Evolutionary conservation across 2,329 filamentous ascomycete genomes (phyloP), one percentile per base, ranked within the genome.

Genomic region (Amauroascus niger): DNA sequence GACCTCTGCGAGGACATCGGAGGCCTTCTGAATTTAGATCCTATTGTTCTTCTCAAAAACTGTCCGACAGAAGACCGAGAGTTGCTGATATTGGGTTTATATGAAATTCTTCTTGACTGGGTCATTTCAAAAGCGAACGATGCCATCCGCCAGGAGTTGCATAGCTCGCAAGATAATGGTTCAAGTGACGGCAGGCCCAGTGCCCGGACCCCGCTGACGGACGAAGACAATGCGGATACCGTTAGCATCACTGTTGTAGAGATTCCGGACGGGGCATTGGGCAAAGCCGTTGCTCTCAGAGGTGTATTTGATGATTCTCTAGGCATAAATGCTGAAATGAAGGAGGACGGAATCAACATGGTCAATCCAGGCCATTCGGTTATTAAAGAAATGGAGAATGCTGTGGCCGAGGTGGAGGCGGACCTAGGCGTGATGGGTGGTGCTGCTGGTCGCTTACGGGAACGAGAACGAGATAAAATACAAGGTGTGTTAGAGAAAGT

Each of bases 321-420:
- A 18, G 93, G 93, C 49, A 96, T 98, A 72, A 97, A 97, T 62
- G 79, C 86, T 0, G 93, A 98, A 73, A 97, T 98, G 90, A 95
- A 91, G 64, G 85, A 91, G 58, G 93, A 98, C 61, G 93, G 93
- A 8, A 80, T 98, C 0, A 79, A 87, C n/a, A 79, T 94, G 1
- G 72, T 79, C 0, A 62, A 84, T 0, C 82, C 82, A 1, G 86
- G 87, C n/a, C 85, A 84, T 55, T 94, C 91, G 0, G 85, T 97
- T 8, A 67, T 91, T 13, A 83, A 86, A 35, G 90, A 96, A 66
- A 94, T 95, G 86, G 82, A 87, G 63, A 83, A 83, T 54, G 88
- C 90, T 1, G 80, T 96, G 4, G 72, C 81, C 0, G 84, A 87
- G 47, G 86, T 83, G 37, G 88, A 83, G 48, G 82, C 84, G 1